Conservation (phyloP, 73 alveolate genomes). For the Symbiodinium pilosum region DNA sequence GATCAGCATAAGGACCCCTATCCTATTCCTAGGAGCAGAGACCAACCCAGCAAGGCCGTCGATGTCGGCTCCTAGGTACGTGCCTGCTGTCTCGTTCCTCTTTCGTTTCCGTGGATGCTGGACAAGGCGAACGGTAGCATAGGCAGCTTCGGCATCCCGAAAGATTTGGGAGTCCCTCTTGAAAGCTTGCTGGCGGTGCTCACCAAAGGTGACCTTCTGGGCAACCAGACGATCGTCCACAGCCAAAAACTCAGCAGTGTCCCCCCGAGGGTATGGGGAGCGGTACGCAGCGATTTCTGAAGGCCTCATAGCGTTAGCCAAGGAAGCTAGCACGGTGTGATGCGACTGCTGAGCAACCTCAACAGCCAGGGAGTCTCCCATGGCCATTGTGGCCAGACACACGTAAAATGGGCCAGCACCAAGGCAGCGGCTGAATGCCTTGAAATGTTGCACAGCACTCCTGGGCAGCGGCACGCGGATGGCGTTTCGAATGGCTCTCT, state of each 20-base stretch:
- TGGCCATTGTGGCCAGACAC: not conserved
- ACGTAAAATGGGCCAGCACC: no score
- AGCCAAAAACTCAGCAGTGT: not conserved
- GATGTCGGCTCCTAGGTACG: constrained; percentile 20
- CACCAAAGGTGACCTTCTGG: not conserved
- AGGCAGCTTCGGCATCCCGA: not conserved
- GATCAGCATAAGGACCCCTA: not conserved
- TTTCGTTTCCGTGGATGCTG: constrained; percentile 5
- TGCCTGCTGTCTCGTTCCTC: not conserved
- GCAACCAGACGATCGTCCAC: not conserved
- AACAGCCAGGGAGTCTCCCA: not conserved
- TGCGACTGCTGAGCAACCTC: not conserved
- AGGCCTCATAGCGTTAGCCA: not conserved
- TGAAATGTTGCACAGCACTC: no score
- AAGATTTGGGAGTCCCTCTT: not conserved
- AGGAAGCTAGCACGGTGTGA: not conserved
- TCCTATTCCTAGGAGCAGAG: not conserved
- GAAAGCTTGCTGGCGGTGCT: no score
- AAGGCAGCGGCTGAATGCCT: no score
- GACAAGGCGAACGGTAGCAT: not conserved
- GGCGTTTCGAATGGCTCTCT: no score
- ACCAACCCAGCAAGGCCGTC: not conserved
- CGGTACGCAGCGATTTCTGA: not conserved
- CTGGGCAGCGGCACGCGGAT: no score
- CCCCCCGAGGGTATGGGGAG: not conserved